Percentiles rank a stretch among this genome's conserved stretches.
Conservation (phyloP, 257 asterid genomes). For the Ajuga chamaepitys region DNA sequence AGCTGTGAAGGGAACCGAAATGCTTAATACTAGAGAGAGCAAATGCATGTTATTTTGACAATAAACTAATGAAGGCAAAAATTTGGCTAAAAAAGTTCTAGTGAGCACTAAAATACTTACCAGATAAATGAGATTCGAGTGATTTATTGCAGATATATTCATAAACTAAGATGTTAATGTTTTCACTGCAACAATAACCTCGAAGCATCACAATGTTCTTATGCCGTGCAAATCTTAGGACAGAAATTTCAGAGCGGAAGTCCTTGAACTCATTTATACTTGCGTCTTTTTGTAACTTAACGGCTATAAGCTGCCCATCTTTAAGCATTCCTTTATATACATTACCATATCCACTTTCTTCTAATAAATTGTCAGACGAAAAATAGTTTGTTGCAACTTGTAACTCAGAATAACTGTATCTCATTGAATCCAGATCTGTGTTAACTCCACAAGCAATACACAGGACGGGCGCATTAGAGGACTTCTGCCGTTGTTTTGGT, state of each 20-base stretch:
- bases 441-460: constrained; percentile 23
- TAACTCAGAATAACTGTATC: constrained; percentile 33
- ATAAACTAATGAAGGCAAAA: neutral
- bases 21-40: constrained; percentile 7
- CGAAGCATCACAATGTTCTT: constrained; percentile 60
- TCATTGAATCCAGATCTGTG: constrained; percentile 31
- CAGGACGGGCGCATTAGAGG: constrained; percentile 16
- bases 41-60: neutral
- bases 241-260: constrained; percentile 37
- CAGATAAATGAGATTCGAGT: constrained; percentile 69
- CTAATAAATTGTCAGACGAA: constrained; percentile 49
- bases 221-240: constrained; percentile 47
- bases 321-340: constrained; percentile 56
- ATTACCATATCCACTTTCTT: constrained; percentile 53
- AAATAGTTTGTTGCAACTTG: constrained; percentile 48
- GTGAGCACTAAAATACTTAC: constrained; percentile 22
- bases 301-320: constrained; percentile 48
- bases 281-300: constrained; percentile 52
- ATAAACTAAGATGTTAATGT: constrained; percentile 43
- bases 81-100: neutral
- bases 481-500: constrained; percentile 16
- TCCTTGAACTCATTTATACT: constrained; percentile 35
- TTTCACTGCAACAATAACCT: constrained; percentile 51
- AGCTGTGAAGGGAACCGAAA: neutral
- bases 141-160: constrained; percentile 56